Evolutionary conservation across 257 asterid genomes (phyloP).

Genomic region (Ajuga chamaepitys): DNA sequence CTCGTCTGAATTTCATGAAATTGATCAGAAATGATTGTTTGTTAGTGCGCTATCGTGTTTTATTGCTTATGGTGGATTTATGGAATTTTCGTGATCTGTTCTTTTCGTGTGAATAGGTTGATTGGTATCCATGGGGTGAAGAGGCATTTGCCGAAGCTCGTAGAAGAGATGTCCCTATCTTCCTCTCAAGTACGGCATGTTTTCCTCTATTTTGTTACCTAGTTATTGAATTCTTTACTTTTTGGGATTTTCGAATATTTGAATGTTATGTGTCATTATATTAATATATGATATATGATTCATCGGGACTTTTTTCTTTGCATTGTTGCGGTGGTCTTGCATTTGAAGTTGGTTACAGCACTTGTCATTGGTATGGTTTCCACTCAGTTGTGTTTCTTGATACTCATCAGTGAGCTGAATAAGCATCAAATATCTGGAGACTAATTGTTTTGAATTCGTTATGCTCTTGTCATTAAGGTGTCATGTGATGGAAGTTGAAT

Average conservation of each 20-base stretch:
- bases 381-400: not conserved
- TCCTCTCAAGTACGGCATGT: slow-evolving; percentile 57
- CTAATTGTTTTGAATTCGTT: not conserved
- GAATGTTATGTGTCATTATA: not conserved
- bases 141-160: slow-evolving; percentile 94
- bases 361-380: slow-evolving; percentile 86
- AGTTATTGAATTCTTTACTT: not conserved
- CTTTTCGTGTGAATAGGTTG: slow-evolving; percentile 36
- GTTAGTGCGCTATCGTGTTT: not conserved
- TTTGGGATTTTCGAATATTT: not conserved
- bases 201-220: not conserved
- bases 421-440: not conserved
- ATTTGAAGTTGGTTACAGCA: slow-evolving; percentile 95
- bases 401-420: not conserved
- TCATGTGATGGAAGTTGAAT: slow-evolving; percentile 98
- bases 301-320: not conserved
- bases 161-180: slow-evolving; percentile 77
- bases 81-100: not conserved
- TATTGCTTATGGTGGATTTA: not conserved
- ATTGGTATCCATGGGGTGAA: slow-evolving; percentile 99
- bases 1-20: not conserved
- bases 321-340: slow-evolving; percentile 20
- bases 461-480: slow-evolving; percentile 46
- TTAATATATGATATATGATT: not conserved
- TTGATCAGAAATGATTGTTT: not conserved